Evolutionary conservation across 371 early-diverging fungal genomes (phyloP).

Genomic region (Mortierella sp.): DNA sequence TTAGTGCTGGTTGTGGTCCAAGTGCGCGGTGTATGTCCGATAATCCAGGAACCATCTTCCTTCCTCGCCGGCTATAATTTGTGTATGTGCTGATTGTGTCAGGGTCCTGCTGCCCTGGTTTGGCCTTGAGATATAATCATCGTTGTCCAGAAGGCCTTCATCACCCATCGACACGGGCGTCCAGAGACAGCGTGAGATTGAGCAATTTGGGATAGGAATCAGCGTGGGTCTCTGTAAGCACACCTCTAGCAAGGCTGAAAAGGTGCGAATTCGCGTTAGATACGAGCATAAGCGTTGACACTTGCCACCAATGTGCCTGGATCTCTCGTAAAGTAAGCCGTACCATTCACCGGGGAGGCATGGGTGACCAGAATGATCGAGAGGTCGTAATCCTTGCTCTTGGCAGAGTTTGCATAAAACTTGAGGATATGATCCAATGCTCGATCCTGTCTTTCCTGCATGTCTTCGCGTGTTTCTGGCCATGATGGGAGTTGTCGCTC

Average conservation of each 20-base stretch:
- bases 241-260: constrained; percentile 34
- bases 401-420: constrained; percentile 10
- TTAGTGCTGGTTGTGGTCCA: constrained; percentile 20
- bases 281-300: neutral
- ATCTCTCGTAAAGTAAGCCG: no score
- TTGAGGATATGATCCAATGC: constrained; percentile 20
- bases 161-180: constrained; percentile 5
- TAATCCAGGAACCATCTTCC: constrained; percentile 46
- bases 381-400: constrained; percentile 19
- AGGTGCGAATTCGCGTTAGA: neutral
- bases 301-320: no score
- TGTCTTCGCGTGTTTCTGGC: constrained; percentile 47
- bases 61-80: constrained; percentile 19
- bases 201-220: constrained; percentile 42
- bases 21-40: constrained; percentile 37
- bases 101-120: constrained; percentile 1
- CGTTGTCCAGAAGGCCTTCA: neutral
- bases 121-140: neutral
- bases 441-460: constrained; percentile 33
- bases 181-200: constrained; percentile 52
- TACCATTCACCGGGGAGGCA: constrained; percentile 53
- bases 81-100: constrained; percentile 12
- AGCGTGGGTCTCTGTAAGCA: constrained; percentile 43
- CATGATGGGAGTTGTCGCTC: constrained; percentile 29
- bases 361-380: constrained; percentile 49